Base-by-base conservation (phyloP, 345 rosid species). In the Bruguiera parviflora region DNA sequence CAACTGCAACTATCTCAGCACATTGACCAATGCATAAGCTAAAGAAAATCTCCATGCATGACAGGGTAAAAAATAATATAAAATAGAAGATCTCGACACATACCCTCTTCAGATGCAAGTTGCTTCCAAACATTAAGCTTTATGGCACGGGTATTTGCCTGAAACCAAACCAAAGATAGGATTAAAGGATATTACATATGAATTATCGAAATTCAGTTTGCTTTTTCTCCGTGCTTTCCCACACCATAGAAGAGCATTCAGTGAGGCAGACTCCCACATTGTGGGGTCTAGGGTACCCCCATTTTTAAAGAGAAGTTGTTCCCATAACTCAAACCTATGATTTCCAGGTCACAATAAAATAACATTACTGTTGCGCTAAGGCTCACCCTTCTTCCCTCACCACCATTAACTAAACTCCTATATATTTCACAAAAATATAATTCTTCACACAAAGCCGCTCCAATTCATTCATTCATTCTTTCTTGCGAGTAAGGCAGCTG, bases 71-170 rank as follows among this genome's bases (percentile, higher is more conserved):
- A 46, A 51, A 10, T 5, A 29, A 18, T n/a, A 5, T 9, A 24
- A 6, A 16, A 22, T 21, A 22, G 25, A 73, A 73, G 53, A 53
- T n/a, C 57, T 29, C 21, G 11, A 18, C 53, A 19, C 73, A 71
- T 78, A 91, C 98, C 97, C 81, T 94, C 96, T 85, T 94, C 98
- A 22, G 75, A 61, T 67, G 98, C 96, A 64, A 94, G 93, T 82
- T 89, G 96, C 74, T 89, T 87, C 97, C 97, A 94, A 49, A 89
- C 90, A 77, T 87, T 87, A 76, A 91, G 82, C 89, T 89, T 91
- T 75, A 91, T 67, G 72, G 84, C 75, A 75, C 86, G 83, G 70
- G 93, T 82, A 78, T 89, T 89, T 25, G 87, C 90, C 98, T 94
- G 87, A 76, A 84, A 77, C 0, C 64, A 65, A 53, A 67, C 46